phyloP scores from a whole-genome alignment of 179 eudicot species.

The Spergularia azorica region DNA sequence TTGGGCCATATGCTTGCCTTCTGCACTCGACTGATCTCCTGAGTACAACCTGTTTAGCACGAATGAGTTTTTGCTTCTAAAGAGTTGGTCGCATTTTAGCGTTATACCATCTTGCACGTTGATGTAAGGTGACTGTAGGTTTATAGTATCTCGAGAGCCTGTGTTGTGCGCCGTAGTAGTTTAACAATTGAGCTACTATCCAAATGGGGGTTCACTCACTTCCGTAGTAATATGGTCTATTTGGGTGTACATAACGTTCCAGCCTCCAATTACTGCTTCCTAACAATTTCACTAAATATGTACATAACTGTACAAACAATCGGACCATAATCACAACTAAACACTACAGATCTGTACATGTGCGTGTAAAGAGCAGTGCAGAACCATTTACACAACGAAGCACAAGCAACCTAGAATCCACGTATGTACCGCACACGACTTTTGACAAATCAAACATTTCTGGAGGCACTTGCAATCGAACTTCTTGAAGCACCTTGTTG shows the following conservation, averaged over 20 bases:
- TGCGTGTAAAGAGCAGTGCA: conserved; percentile 76
- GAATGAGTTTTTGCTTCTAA: no score
- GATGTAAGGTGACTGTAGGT: no score
- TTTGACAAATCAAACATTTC: conserved; percentile 92
- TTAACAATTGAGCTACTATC: no score
- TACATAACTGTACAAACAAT: not conserved
- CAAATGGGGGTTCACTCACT: no score
- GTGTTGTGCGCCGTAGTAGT: no score
- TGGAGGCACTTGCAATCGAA: conserved; percentile 74
- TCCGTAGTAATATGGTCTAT: no score
- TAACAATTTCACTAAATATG: not conserved
- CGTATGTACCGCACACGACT: conserved; percentile 86
- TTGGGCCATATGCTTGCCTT: not conserved
- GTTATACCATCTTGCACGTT: no score
- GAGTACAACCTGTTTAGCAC: no score
- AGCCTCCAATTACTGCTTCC: not conserved
- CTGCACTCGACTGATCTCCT: not conserved
- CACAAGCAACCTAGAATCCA: conserved; percentile 80
- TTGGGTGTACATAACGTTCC: no score
- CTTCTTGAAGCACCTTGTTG: conserved; percentile 58
- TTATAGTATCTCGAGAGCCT: no score
- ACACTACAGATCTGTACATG: conserved; percentile 38
- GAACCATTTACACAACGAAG: conserved; percentile 86
- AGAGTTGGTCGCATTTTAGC: no score
- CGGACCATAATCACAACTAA: not conserved